Evolutionary conservation across 2,329 filamentous ascomycete genomes (phyloP), one percentile per base, ranked within the genome.

Genomic region (Ustulina deusta): DNA sequence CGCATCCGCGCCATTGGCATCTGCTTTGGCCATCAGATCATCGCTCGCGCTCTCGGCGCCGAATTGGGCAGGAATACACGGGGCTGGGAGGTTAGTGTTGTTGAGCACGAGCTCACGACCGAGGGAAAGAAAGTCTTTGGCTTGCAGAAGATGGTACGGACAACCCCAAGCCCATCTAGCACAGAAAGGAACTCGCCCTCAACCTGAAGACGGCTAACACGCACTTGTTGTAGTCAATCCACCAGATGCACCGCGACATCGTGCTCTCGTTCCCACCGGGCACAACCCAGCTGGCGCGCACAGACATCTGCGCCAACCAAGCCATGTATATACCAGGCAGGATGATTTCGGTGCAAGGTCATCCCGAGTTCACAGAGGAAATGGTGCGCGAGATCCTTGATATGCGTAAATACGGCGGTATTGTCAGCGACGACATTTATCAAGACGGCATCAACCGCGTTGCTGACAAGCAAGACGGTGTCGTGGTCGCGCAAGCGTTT

Each of bases 11-110:
- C 94, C n/a, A 84, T 97, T 17, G 93, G 93, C 11, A 86, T 96
- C 17, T 97, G 93, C 80, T 97, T 95, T 78, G 93, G 93, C 5
- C 93, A 97, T 78, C 93, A 97, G 82, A 94, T 97, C 74, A 82
- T 96, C 49, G 93, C 87, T 0, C 85, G 93, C 60, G 92, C 93
- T 0, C 77, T 94, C 72, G 92, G 89, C 3, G 86, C 82, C 22
- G 86, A 87, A 73, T 91, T 97, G 2, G 89, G 84, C 40, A 82
- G 89, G 61, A 92, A 88, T 77, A 84, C 89, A 27, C 79, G 82
- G 22, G 93, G 93, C 1, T 97, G 93, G 94, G 94, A 97, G 81
- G 82, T 92, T n/a, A 89, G 91, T 57, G 93, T 96, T 2, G 87
- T 87, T 27, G 85, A 89, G 32, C 83, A 95, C 46, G 79, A 89